Evolutionary conservation across 2,329 filamentous ascomycete genomes (phyloP).

Genomic region (Fragosphaeria purpurea): DNA sequence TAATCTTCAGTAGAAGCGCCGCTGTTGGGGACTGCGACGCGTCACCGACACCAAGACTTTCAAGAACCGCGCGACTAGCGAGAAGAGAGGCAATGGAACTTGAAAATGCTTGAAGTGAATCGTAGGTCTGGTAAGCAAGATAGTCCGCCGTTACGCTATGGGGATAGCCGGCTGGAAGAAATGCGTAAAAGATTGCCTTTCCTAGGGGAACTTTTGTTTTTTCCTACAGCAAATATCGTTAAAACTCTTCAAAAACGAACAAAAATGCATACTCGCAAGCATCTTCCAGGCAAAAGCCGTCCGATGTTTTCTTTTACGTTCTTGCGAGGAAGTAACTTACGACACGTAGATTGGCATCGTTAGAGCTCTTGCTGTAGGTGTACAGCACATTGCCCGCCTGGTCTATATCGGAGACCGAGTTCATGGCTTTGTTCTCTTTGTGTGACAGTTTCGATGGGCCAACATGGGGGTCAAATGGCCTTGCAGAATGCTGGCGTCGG

Average conservation of each 20-base stretch:
- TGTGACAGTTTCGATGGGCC: too few relatives aligned
- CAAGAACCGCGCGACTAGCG: conserved; percentile 71
- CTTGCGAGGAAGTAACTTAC: conserved; percentile 12
- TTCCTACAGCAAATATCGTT: conserved; percentile 15
- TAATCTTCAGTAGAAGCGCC: conserved; percentile 70
- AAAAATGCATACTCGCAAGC: too few relatives aligned
- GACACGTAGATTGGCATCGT: conserved; percentile 15
- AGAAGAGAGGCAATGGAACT: conserved; percentile 72
- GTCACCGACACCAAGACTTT: conserved; percentile 74
- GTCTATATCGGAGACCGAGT: conserved; percentile 25
- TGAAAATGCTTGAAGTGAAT: conserved; percentile 76
- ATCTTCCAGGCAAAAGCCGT: too few relatives aligned
- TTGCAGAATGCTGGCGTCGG: too few relatives aligned
- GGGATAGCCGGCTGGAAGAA: conserved; percentile 81
- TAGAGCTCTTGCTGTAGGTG: conserved; percentile 20
- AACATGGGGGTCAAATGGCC: too few relatives aligned
- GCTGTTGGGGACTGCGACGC: conserved; percentile 67
- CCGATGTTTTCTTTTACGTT: too few relatives aligned
- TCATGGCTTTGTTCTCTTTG: conserved; percentile 16
- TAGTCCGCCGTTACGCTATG: conserved; percentile 81
- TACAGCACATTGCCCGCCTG: conserved; percentile 27
- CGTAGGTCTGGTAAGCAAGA: conserved; percentile 57
- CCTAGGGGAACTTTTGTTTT: conserved; percentile 24
- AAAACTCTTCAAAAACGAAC: too few relatives aligned
- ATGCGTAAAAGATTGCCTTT: conserved; percentile 52